These are phyloP conservation scores for Penicillium paxilli DNA, from an alignment of 495 filamentous ascomycete genomes.

Conservation along the genomic window DNA sequence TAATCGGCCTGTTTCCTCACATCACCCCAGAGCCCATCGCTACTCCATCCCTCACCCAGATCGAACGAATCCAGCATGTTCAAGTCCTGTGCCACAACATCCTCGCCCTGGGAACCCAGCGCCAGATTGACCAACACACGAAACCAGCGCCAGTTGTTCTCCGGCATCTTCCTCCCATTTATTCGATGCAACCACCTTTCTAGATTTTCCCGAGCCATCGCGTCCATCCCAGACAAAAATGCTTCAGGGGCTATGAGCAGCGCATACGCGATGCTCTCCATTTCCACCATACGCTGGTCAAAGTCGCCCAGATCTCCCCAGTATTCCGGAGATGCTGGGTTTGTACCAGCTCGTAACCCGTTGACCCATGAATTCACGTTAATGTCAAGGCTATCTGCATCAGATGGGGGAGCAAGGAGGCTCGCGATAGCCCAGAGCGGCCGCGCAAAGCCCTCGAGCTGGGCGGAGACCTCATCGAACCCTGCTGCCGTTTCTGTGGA, in stretches of 20 bases:
- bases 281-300: slow-evolving; percentile 7
- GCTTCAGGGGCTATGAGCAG: neutral
- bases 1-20: neutral
- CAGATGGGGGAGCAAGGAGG: neutral
- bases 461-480: neutral
- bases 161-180: neutral
- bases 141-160: neutral
- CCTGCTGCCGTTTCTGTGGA: neutral
- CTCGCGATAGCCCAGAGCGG: slow-evolving; percentile 4
- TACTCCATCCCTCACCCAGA: neutral
- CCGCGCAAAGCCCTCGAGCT: slow-evolving; percentile 7
- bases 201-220: neutral
- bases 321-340: slow-evolving; percentile 4
- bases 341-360: neutral
- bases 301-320: slow-evolving; percentile 4
- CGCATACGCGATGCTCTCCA: neutral
- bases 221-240: neutral
- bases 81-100: slow-evolving; percentile 3
- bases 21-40: slow-evolving; percentile 1
- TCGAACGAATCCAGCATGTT: neutral
- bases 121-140: neutral
- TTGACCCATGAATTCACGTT: neutral
- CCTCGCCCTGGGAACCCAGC: neutral
- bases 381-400: neutral
- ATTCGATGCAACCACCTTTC: neutral